Evolutionary conservation across 306 rosid species (phyloP).

Genomic region (Comarum palustre): DNA sequence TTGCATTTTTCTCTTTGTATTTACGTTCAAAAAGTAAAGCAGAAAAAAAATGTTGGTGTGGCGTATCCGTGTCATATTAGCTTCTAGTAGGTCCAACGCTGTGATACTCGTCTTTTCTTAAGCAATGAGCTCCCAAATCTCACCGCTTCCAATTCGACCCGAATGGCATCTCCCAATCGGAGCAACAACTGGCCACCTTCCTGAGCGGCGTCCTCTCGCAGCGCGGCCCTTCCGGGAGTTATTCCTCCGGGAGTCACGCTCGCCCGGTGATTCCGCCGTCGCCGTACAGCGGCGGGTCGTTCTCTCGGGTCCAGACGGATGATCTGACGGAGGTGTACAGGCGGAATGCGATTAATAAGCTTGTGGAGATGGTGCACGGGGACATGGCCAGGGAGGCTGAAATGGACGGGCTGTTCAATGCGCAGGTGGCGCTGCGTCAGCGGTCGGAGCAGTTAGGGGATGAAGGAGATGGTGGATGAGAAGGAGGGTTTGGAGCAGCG

Average conservation of each 20-base stretch:
- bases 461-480: slow-evolving; percentile 77
- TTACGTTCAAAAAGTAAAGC: too few species aligned
- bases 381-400: slow-evolving; percentile 64
- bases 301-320: slow-evolving; percentile 46
- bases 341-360: slow-evolving; percentile 66
- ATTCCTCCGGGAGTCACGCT: background rate
- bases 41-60: too few species aligned
- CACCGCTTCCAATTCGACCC: too few species aligned
- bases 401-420: slow-evolving; percentile 62
- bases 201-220: slow-evolving; percentile 92
- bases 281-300: slow-evolving; percentile 48
- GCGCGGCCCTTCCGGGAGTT: slow-evolving; percentile 73
- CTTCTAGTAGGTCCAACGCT: too few species aligned
- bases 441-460: slow-evolving; percentile 60
- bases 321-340: slow-evolving; percentile 65
- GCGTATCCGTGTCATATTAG: too few species aligned
- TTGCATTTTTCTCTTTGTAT: too few species aligned
- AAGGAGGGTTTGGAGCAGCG: slow-evolving; percentile 87
- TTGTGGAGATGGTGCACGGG: slow-evolving; percentile 63
- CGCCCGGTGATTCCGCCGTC: slow-evolving; percentile 62
- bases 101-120: too few species aligned
- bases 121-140: too few species aligned
- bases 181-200: slow-evolving; percentile 53
- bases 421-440: slow-evolving; percentile 62
- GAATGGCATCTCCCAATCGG: slow-evolving; percentile 27